Base-by-base conservation (phyloP, 1,284 basidiomycete species). In the Cutaneotrichosporon cutaneum region DNA sequence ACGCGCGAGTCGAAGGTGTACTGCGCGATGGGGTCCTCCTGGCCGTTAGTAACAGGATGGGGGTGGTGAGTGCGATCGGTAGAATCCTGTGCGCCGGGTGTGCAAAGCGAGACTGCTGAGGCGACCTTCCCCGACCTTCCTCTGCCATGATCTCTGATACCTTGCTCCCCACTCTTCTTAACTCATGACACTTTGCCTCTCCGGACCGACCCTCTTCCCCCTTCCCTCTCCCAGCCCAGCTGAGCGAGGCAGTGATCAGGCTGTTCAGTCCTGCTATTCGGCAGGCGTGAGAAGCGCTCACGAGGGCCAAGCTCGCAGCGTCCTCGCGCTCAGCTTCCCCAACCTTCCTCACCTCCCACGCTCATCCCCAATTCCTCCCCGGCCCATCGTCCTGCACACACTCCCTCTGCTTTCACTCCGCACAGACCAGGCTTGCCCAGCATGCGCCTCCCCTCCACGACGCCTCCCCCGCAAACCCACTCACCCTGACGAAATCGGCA, bases 1-100 rank as follows among this genome's bases (percentile, higher is more conserved):
- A 67, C 54, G 21, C 71, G 62, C 27, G 76, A 75, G 64, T 77
- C 76, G 56, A 78, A 75, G 5, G 66, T 68, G 62, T 76, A 77
- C 42, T 21, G 10, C 7, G 57, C 55, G 18, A 35, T 26, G 10
- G 62, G 58, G 21, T 54, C 48, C 36, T 60, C 62, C 57, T 58
- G 50, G 11, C n/a, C 1, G 53, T 39, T 16, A 48, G 44, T 16
- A 48, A 33, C 42, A 30, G n/a, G 39, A 9, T 44, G 13, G 14
- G 35, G 16, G 32, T 7, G n/a, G n/a, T 35, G 33, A 10, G 39
- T 36, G 21, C 13, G 51, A 24, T 1, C 22, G 8, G 42, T 32
- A 32, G 5, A 14, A 22, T 22, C 39, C 14, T 39, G 14, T 11
- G 36, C 36, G 13, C 36, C 14, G 11, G 4, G 13, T 39, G 39